phyloP scores from a whole-genome alignment of 2,329 filamentous ascomycete species.

The Beauveria caledonica region DNA sequence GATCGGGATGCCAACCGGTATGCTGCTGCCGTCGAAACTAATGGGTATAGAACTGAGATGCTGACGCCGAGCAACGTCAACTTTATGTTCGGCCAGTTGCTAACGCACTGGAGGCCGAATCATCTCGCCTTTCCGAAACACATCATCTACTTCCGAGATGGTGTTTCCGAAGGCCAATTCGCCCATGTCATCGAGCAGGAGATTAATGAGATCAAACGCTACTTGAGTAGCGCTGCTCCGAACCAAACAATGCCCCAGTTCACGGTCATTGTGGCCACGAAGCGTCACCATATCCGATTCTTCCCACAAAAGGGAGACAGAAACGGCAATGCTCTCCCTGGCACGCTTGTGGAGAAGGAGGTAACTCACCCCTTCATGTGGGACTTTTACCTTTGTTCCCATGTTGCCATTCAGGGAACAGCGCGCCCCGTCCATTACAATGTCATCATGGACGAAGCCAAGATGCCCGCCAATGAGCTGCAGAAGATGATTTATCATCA shows the following conservation, averaged over 20 bases:
- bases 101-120: conserved; percentile 55
- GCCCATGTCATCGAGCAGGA: conserved; percentile 72
- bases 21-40: conserved; percentile 70
- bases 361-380: conserved; percentile 88
- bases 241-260: conserved; percentile 50
- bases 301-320: conserved; percentile 68
- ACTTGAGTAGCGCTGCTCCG: conserved; percentile 36
- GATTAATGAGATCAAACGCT: conserved; percentile 58
- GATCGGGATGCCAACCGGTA: conserved; percentile 68
- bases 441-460: conserved; percentile 74
- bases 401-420: conserved; percentile 82
- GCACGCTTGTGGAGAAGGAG: conserved; percentile 78
- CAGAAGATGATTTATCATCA: conserved; percentile 91
- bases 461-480: conserved; percentile 57
- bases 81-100: conserved; percentile 55
- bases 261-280: conserved; percentile 81
- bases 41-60: conserved; percentile 75
- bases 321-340: conserved; percentile 76
- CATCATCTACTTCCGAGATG: conserved; percentile 88
- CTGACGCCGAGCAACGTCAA: conserved; percentile 60
- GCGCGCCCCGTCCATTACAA: conserved; percentile 89
- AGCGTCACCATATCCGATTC: conserved; percentile 89
- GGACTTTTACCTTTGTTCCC: conserved; percentile 66
- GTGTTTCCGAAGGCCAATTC: conserved; percentile 84
- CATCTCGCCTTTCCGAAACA: conserved; percentile 51